phyloP scores from a whole-genome alignment of 768 basidiomycete genomes.

The Leccinum incarnatum region DNA sequence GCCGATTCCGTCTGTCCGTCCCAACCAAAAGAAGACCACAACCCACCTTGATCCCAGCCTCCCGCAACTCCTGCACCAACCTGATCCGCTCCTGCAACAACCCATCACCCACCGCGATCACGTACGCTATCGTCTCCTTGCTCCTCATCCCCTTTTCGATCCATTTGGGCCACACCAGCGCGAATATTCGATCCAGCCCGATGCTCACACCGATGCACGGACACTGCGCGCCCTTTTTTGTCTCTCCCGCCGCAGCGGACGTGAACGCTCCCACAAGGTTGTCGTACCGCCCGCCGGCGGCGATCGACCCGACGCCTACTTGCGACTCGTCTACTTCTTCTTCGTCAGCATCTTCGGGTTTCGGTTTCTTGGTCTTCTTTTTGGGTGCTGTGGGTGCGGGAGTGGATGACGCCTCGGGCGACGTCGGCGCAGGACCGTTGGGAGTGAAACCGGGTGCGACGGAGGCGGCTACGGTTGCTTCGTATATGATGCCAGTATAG shows the following conservation, averaged over 20 bases:
- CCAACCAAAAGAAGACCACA: not conserved
- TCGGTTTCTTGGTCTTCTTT: conserved; percentile 42
- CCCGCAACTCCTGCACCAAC: conserved; percentile 78
- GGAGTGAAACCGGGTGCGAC: conserved; percentile 81
- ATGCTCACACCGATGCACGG: conserved; percentile 94
- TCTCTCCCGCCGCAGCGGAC: conserved; percentile 72
- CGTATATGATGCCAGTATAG: conserved; percentile 98
- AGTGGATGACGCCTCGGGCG: conserved; percentile 24
- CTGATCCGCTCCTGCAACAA: conserved; percentile 80
- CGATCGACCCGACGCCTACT: conserved; percentile 97
- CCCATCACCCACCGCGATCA: conserved; percentile 89
- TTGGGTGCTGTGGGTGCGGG: conserved; percentile 29
- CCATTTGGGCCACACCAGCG: conserved; percentile 87
- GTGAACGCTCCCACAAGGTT: conserved; percentile 90
- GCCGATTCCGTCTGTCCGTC: not conserved
- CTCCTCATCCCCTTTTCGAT: conserved; percentile 73
- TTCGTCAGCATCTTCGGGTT: conserved; percentile 46
- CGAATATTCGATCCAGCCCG: conserved; percentile 91
- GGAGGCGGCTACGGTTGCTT: conserved; percentile 90
- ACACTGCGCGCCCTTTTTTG: conserved; percentile 61
- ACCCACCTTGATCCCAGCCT: conserved; percentile 82
- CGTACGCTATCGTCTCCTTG: conserved; percentile 93
- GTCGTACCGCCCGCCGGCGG: conserved; percentile 97
- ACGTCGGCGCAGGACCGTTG: conserved; percentile 43
- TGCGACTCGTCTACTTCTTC: conserved; percentile 90